These are phyloP conservation scores for Verticillium longisporum DNA, from an alignment of 2,329 filamentous ascomycete genomes.

Conservation along the genomic window DNA sequence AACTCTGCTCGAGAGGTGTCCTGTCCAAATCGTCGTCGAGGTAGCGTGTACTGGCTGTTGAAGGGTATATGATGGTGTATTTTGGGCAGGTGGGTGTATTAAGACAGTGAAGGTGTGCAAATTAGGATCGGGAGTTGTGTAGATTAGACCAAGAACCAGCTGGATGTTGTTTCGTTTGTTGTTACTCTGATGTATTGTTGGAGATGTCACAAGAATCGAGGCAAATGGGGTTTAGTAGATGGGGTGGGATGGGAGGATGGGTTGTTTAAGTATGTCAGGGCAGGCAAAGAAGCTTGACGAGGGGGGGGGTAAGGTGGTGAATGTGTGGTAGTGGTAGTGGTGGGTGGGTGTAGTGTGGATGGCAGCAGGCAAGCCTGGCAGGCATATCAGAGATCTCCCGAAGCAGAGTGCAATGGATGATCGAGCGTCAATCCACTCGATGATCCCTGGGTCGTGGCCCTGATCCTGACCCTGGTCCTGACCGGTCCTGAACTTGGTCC, in stretches of 20 bases:
- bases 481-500: not conserved
- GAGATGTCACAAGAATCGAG: slow-evolving; percentile 14
- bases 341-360: slow-evolving; percentile 19
- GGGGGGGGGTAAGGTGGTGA: not conserved
- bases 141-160: slow-evolving; percentile 26
- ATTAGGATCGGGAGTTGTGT: slow-evolving; percentile 1
- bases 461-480: not conserved
- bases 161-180: slow-evolving; percentile 21
- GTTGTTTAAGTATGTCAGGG: slow-evolving; percentile 34
- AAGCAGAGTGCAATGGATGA: slow-evolving; percentile 33
- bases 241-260: slow-evolving; percentile 31
- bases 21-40: slow-evolving; percentile 2
- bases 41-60: not conserved
- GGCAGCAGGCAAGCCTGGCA: slow-evolving; percentile 12
- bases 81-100: not conserved
- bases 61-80: not conserved
- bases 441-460: not conserved
- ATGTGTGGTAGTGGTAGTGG: slow-evolving; percentile 14
- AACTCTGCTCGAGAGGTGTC: not conserved
- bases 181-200: slow-evolving; percentile 9
- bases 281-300: slow-evolving; percentile 29
- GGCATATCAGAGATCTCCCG: slow-evolving; percentile 19
- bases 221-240: slow-evolving; percentile 8
- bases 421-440: slow-evolving; percentile 40
- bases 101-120: slow-evolving; percentile 6